phyloP scores from a whole-genome alignment of 345 rosid species.

The Euclidium syriacum region DNA sequence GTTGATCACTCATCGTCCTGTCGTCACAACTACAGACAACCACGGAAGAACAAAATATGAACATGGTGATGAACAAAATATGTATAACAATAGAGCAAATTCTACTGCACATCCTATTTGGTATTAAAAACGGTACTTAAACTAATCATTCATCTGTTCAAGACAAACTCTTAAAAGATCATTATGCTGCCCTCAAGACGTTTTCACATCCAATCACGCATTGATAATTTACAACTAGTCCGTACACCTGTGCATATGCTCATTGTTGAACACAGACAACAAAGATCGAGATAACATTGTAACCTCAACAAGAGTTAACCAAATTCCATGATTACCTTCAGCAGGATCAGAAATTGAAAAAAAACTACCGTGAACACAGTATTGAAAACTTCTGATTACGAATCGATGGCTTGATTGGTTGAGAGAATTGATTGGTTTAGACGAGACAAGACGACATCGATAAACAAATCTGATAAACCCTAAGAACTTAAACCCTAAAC shows the following conservation, averaged over 20 bases:
- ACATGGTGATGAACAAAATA: slow-evolving; percentile 1
- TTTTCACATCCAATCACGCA: neutral
- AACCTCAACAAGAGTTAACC: neutral
- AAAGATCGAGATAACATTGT: neutral
- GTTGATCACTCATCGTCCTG: slow-evolving; percentile 64
- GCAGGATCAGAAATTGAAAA: neutral
- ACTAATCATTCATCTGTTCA: neutral
- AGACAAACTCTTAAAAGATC: neutral
- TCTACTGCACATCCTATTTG: neutral
- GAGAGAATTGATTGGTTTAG: neutral
- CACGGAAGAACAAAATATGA: neutral
- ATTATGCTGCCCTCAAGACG: neutral
- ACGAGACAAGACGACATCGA: neutral
- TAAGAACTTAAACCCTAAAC: slow-evolving; percentile 1
- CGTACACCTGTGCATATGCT: neutral
- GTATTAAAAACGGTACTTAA: neutral
- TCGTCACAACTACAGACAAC: neutral
- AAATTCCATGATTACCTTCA: neutral
- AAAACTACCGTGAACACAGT: neutral
- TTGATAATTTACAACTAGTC: neutral
- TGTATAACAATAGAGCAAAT: neutral
- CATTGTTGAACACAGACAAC: neutral
- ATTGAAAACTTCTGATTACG: neutral
- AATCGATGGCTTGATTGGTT: neutral
- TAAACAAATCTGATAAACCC: slow-evolving; percentile 1